phyloP scores from a whole-genome alignment of 139 green algal genomes.

The Asterochloris sp. region DNA sequence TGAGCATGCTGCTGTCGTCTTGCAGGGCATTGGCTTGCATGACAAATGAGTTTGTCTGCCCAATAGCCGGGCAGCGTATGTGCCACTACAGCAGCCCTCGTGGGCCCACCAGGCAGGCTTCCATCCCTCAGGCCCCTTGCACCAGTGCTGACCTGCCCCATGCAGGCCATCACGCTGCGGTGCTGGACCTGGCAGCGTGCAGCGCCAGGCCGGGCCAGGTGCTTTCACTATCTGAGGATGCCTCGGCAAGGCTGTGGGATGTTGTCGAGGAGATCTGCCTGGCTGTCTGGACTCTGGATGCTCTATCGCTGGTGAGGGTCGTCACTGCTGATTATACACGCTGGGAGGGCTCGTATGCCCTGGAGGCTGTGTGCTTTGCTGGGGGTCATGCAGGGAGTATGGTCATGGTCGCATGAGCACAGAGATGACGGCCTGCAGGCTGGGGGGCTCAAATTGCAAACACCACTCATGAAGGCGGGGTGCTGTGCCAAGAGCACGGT shows the following conservation, averaged over 20 bases:
- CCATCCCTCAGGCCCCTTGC: neutral
- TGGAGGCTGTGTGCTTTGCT: too few species aligned
- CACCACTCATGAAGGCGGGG: too few species aligned
- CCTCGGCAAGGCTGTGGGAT: conserved; percentile 53
- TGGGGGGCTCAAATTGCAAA: too few species aligned
- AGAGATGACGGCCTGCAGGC: too few species aligned
- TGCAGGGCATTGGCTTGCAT: too few species aligned
- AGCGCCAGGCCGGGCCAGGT: conserved; percentile 33
- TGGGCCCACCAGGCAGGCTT: neutral
- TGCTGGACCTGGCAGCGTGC: conserved; percentile 40
- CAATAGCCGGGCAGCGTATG: neutral
- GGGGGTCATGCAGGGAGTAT: too few species aligned
- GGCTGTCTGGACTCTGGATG: conserved; percentile 23
- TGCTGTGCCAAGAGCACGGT: too few species aligned
- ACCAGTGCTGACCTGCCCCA: neutral
- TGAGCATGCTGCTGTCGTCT: neutral
- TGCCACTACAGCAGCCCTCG: neutral
- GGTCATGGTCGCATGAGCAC: too few species aligned
- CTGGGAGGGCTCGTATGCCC: too few species aligned
- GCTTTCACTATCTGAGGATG: conserved; percentile 45
- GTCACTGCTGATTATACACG: too few species aligned
- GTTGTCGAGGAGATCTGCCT: conserved; percentile 30
- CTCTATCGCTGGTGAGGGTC: conserved; percentile 28
- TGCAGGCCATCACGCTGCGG: conserved; percentile 43
- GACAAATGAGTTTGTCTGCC: too few species aligned